Evolutionary conservation across 2,329 filamentous ascomycete genomes (phyloP).

Genomic region (Teratosphaeria viscida): DNA sequence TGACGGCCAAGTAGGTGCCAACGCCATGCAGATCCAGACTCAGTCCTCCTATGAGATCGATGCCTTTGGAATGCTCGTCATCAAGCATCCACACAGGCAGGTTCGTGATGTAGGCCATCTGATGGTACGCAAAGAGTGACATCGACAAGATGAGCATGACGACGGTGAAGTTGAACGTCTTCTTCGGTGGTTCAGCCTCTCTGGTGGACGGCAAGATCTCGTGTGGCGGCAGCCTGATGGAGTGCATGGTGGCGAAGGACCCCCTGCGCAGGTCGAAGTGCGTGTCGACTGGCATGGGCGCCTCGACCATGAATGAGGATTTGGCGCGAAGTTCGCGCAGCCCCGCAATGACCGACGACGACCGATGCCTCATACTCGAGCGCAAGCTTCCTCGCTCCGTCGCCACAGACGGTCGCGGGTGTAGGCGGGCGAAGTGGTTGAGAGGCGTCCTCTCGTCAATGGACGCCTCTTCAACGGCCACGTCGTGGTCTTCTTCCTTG

Average conservation of each 20-base stretch:
- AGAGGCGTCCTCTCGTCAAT: slow-evolving; percentile 28
- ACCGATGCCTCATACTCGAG: slow-evolving; percentile 16
- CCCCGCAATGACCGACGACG: slow-evolving; percentile 32
- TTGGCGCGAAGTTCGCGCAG: neutral
- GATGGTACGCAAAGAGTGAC: slow-evolving; percentile 82
- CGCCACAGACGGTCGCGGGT: neutral
- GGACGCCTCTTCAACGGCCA: slow-evolving; percentile 17
- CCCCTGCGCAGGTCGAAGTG: neutral
- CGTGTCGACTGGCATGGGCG: neutral
- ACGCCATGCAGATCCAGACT: slow-evolving; percentile 55
- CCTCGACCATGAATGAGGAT: neutral
- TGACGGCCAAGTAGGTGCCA: slow-evolving; percentile 54
- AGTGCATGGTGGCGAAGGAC: slow-evolving; percentile 51
- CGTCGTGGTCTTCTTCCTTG: slow-evolving; percentile 28
- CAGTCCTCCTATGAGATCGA: slow-evolving; percentile 45
- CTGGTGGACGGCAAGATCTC: slow-evolving; percentile 10
- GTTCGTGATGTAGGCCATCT: slow-evolving; percentile 83
- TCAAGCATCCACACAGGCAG: slow-evolving; percentile 87
- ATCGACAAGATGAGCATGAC: slow-evolving; percentile 64
- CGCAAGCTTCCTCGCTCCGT: slow-evolving; percentile 37
- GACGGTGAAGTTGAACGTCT: slow-evolving; percentile 52
- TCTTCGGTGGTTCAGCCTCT: slow-evolving; percentile 16
- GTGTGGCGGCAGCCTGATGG: slow-evolving; percentile 28
- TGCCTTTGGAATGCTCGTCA: slow-evolving; percentile 28
- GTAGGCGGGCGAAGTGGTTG: slow-evolving; percentile 33